These are phyloP conservation scores for Teunomyces lycoperdinae DNA, from an alignment of 805 yeast genomes.

Conservation along the genomic window DNA sequence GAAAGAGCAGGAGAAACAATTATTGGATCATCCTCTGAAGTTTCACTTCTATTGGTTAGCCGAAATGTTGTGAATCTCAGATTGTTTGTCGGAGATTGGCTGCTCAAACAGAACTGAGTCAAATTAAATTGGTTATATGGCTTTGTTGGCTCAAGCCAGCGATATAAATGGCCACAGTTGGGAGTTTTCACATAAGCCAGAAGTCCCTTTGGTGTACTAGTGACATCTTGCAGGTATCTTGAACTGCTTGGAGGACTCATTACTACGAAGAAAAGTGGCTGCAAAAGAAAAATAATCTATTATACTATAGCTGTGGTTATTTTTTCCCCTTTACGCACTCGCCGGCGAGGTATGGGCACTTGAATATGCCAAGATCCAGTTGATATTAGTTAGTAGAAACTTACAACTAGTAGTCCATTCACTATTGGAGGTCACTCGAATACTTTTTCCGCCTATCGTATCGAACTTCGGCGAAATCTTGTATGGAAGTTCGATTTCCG, in stretches of 20 bases:
- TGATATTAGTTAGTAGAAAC: slow-evolving; percentile 68
- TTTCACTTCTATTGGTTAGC: not conserved
- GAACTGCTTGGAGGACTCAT: not conserved
- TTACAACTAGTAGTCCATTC: slow-evolving; percentile 93
- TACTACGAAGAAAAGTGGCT: not conserved
- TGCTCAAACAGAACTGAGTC: not conserved
- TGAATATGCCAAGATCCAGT: slow-evolving; percentile 81
- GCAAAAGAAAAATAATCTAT: not conserved
- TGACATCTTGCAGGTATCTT: slow-evolving; percentile 1
- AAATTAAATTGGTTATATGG: not conserved
- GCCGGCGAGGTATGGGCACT: slow-evolving; percentile 26
- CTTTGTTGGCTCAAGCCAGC: not conserved
- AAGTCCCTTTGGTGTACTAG: not conserved
- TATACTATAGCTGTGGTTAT: not conserved
- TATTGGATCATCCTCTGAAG: not conserved
- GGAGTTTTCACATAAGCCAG: slow-evolving; percentile 1
- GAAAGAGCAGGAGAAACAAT: not conserved
- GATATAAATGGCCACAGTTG: not conserved
- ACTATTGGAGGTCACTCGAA: slow-evolving; percentile 67
- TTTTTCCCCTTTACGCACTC: not conserved
- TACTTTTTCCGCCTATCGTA: slow-evolving; percentile 71
- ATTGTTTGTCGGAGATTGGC: not conserved
- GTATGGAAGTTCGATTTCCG: slow-evolving; percentile 68
- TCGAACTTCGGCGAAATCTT: slow-evolving; percentile 55
- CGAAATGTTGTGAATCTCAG: not conserved